phyloP scores from a whole-genome alignment of 75 land plant species.

The Ceratopteris richardii region DNA sequence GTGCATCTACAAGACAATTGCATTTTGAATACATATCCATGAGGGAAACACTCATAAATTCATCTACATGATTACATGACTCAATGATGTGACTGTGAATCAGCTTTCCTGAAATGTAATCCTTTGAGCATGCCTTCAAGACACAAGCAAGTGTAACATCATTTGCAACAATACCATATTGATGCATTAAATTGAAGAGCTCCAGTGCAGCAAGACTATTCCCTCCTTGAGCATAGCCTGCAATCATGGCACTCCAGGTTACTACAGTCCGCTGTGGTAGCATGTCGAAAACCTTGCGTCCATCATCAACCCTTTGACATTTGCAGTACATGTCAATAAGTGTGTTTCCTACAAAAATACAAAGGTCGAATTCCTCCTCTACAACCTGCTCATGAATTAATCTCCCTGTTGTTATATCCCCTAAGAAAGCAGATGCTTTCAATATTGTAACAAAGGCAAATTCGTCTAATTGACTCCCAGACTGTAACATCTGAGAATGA shows the following conservation, averaged over 20 bases:
- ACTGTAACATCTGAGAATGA: slow-evolving; percentile 44
- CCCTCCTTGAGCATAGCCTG: slow-evolving; percentile 63
- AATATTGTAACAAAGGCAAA: slow-evolving; percentile 55
- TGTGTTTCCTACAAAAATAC: slow-evolving; percentile 54
- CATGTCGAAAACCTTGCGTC: slow-evolving; percentile 31
- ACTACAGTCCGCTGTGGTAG: slow-evolving; percentile 41
- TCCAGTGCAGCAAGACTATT: slow-evolving; percentile 42
- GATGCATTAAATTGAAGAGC: slow-evolving; percentile 53
- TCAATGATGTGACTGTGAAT: slow-evolving; percentile 47
- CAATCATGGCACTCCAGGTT: slow-evolving; percentile 72
- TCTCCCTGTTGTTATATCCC: slow-evolving; percentile 44
- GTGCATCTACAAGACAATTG: not conserved
- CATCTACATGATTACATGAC: slow-evolving; percentile 23
- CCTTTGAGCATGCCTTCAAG: slow-evolving; percentile 69
- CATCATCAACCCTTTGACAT: slow-evolving; percentile 34
- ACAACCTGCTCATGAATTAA: slow-evolving; percentile 54
- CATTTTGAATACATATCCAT: slow-evolving; percentile 14
- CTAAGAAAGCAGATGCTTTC: slow-evolving; percentile 46
- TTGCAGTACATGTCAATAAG: slow-evolving; percentile 70
- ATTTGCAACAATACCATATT: slow-evolving; percentile 41
- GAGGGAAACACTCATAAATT: slow-evolving; percentile 47
- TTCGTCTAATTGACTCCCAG: slow-evolving; percentile 48
- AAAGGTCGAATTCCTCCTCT: slow-evolving; percentile 46
- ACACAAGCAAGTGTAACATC: slow-evolving; percentile 61
- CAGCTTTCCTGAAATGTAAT: slow-evolving; percentile 42